phyloP scores from a whole-genome alignment of 2,329 filamentous ascomycete genomes.

The Plenodomus tracheiphilus region DNA sequence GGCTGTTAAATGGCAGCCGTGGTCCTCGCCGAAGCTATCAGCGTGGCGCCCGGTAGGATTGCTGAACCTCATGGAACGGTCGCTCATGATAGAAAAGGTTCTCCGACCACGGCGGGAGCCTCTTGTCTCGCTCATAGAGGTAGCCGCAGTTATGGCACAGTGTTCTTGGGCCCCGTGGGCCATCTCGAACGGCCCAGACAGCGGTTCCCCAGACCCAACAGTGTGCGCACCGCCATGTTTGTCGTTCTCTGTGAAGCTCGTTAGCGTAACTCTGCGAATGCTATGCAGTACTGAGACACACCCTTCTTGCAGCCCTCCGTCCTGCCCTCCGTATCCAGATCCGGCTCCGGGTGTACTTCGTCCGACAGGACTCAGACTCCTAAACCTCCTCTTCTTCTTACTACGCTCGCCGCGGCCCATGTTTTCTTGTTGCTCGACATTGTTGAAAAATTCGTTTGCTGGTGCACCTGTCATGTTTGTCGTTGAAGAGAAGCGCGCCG shows the following conservation, averaged over 20 bases:
- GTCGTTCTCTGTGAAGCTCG: conserved; percentile 63
- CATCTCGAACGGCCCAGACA: conserved; percentile 94
- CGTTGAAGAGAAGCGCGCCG: conserved; percentile 86
- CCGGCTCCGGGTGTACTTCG: conserved; percentile 78
- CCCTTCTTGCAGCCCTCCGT: conserved; percentile 56
- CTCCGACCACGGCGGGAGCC: conserved; percentile 76
- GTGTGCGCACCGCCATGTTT: conserved; percentile 84
- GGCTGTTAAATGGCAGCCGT: background rate
- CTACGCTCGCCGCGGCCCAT: conserved; percentile 91
- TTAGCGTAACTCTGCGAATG: conserved; percentile 17
- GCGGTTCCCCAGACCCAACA: conserved; percentile 86
- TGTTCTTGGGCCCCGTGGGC: conserved; percentile 78
- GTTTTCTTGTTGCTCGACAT: conserved; percentile 64
- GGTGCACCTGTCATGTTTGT: conserved; percentile 77
- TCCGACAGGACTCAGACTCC: conserved; percentile 81
- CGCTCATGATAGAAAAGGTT: conserved; percentile 63
- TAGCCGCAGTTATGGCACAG: conserved; percentile 94
- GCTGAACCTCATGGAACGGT: conserved; percentile 26
- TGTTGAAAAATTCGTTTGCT: conserved; percentile 62
- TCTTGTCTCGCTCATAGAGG: conserved; percentile 83
- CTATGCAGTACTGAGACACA: conserved; percentile 23
- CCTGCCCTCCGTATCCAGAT: conserved; percentile 70
- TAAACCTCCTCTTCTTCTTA: conserved; percentile 93
- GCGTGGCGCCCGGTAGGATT: conserved; percentile 20
- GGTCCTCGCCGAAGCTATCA: conserved; percentile 1